phyloP scores from a whole-genome alignment of 73 alveolate genomes.

The Effrenium voratum region DNA sequence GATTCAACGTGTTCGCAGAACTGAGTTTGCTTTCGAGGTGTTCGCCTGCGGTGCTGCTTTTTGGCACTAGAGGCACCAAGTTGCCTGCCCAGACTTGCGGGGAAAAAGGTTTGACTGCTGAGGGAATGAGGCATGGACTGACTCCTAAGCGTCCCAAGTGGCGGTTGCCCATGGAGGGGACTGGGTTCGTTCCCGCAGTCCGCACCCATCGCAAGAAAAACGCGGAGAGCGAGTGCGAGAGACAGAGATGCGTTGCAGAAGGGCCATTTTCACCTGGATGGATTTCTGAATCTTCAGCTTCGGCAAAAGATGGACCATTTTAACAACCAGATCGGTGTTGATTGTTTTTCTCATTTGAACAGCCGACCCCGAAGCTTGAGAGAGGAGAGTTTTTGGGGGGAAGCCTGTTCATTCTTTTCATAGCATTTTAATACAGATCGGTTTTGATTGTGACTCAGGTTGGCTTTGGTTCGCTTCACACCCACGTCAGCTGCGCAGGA shows the following conservation, averaged over 20 bases:
- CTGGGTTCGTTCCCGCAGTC: not conserved
- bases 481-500: not conserved
- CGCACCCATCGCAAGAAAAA: not conserved
- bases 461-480: not conserved
- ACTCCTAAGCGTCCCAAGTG: not conserved
- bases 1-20: not conserved
- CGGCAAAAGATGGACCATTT: no score
- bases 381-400: not conserved
- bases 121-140: no score
- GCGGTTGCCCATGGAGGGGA: not conserved
- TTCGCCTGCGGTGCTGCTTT: not conserved
- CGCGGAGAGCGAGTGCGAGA: not conserved
- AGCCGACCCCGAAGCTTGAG: constrained; percentile 8
- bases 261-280: no score
- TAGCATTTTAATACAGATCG: not conserved
- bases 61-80: not conserved
- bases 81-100: not conserved
- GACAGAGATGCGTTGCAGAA: no score
- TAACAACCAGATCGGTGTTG: not conserved
- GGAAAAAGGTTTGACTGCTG: no score
- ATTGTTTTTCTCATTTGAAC: not conserved
- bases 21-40: not conserved
- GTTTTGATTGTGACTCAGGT: not conserved
- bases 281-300: no score
- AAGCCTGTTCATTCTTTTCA: not conserved